These are phyloP conservation scores for Eucalyptus decipiens DNA, from an alignment of 345 rosid genomes.

Conservation along the genomic window DNA sequence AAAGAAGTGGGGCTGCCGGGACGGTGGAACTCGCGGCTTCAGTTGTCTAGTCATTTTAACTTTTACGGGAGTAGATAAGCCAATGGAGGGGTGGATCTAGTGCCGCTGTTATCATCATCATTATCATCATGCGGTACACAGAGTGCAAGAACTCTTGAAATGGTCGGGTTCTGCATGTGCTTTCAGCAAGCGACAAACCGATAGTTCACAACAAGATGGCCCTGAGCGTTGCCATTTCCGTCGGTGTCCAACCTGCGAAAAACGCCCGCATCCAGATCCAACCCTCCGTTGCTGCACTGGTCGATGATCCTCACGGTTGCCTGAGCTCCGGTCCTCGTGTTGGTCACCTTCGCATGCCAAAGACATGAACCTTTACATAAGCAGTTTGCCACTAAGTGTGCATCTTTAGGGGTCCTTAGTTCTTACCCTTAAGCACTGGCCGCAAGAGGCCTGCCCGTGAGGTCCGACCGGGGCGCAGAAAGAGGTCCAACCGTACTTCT, in stretches of 20 bases:
- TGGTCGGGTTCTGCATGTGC: not conserved
- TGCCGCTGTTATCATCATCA: not conserved
- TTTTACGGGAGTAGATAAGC: not conserved
- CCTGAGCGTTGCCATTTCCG: slow-evolving; percentile 14
- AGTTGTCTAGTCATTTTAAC: not conserved
- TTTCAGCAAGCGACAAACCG: slow-evolving; percentile 19
- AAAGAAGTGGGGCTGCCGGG: no score
- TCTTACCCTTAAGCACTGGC: not conserved
- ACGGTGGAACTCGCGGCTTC: not conserved
- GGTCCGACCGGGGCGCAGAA: slow-evolving; percentile 49
- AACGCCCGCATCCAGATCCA: slow-evolving; percentile 27
- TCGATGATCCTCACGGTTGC: slow-evolving; percentile 34
- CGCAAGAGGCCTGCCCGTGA: not conserved
- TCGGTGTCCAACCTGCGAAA: slow-evolving; percentile 25
- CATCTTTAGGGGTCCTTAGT: not conserved
- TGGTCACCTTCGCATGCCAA: slow-evolving; percentile 20
- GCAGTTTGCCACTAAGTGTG: not conserved
- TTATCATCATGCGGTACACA: not conserved
- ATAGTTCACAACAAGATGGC: slow-evolving; percentile 30
- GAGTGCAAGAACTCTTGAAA: not conserved
- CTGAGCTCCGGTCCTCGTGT: slow-evolving; percentile 18
- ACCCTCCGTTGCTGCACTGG: slow-evolving; percentile 38
- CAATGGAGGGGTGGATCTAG: not conserved
- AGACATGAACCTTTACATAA: not conserved
- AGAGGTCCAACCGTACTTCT: slow-evolving; percentile 40